Conservation (phyloP, 257 asterid genomes). For the Nicotiana noctiflora region DNA sequence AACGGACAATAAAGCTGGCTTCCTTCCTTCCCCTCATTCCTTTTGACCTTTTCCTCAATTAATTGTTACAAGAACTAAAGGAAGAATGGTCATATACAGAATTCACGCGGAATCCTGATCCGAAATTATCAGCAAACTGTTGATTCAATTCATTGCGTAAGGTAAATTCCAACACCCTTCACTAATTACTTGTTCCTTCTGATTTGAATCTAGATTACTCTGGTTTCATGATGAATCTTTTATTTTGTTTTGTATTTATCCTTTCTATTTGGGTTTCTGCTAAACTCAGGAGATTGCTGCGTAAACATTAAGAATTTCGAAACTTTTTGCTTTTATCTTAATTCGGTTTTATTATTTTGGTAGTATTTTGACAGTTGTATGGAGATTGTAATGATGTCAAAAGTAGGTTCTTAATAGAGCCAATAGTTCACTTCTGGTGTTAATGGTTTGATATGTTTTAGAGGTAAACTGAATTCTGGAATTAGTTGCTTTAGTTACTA, state of each 20-base stretch:
- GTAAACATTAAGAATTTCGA: neutral
- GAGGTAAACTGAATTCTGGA: neutral
- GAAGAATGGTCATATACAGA: too few species aligned
- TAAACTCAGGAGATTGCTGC: neutral
- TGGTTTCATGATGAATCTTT: neutral
- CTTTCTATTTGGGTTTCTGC: neutral
- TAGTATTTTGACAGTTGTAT: neutral
- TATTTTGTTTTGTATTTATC: neutral
- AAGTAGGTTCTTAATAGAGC: neutral
- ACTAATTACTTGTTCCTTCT: too few species aligned
- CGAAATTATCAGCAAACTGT: too few species aligned
- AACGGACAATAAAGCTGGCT: too few species aligned
- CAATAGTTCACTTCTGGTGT: neutral
- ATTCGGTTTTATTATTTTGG: neutral
- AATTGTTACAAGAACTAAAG: too few species aligned
- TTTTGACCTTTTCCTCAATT: too few species aligned
- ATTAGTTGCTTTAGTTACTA: neutral
- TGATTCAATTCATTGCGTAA: too few species aligned
- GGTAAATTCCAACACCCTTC: too few species aligned
- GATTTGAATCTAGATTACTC: neutral
- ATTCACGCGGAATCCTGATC: too few species aligned
- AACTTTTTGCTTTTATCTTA: neutral
- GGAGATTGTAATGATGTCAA: neutral
- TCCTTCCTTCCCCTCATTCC: too few species aligned
- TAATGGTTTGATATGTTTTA: neutral